Conservation (phyloP, 1,284 basidiomycete genomes). For the Leccinum fallax region DNA sequence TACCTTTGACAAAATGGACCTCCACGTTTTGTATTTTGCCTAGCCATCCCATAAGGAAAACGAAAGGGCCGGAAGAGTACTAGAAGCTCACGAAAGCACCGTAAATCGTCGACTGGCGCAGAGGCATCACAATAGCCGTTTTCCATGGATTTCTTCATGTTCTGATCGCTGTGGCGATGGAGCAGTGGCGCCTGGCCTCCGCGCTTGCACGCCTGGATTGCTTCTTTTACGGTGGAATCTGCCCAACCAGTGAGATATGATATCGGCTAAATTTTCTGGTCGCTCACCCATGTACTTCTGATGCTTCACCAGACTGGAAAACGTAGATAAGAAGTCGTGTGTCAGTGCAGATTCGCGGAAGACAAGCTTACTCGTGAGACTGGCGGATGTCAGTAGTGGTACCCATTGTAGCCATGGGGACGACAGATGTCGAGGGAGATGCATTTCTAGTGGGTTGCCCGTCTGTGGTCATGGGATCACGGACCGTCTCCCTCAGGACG, state of each 20-base stretch:
- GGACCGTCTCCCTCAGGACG: neutral
- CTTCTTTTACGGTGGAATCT: slow-evolving; percentile 1
- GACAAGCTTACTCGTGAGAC: neutral
- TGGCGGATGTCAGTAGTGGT: neutral
- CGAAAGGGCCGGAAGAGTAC: too few species aligned
- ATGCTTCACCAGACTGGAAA: slow-evolving; percentile 1
- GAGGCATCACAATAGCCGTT: neutral
- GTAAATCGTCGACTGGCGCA: neutral
- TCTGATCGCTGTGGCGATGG: neutral
- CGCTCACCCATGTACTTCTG: slow-evolving; percentile 5
- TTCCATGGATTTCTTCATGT: neutral
- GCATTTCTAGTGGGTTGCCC: neutral
- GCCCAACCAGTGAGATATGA: neutral
- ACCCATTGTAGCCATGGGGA: too few species aligned
- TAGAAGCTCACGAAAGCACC: neutral
- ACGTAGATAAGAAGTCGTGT: neutral
- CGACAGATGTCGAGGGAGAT: neutral
- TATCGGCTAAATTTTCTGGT: neutral
- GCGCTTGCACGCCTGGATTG: neutral
- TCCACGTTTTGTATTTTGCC: neutral
- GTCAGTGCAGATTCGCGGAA: neutral
- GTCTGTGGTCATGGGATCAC: neutral
- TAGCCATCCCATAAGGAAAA: neutral
- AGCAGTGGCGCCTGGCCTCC: neutral
- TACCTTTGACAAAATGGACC: neutral